Conservation (phyloP, 192 early-diverging fungal species). For the Gonapodya sp. region DNA sequence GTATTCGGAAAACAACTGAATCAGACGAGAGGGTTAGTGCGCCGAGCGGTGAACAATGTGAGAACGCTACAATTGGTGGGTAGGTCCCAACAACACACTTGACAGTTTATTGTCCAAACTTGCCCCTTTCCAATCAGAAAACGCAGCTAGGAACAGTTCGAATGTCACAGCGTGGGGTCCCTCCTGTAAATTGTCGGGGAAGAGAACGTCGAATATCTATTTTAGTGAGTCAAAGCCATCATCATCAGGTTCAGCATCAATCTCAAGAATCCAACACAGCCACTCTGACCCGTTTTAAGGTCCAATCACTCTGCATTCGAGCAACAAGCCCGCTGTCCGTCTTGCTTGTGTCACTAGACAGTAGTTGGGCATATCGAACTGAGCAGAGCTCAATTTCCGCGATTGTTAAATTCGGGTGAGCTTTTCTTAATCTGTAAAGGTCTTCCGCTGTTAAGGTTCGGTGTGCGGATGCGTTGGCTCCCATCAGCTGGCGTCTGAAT, state of each 20-base stretch:
- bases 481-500: too few relatives aligned
- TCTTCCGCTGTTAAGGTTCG: neutral
- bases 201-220: neutral
- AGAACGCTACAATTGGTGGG: neutral
- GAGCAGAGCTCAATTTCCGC: neutral
- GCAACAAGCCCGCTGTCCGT: neutral
- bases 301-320: neutral
- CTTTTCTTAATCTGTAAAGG: neutral
- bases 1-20: neutral
- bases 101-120: neutral
- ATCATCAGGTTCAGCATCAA: too few relatives aligned
- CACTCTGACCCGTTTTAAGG: neutral
- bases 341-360: too few relatives aligned
- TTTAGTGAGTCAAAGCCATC: neutral
- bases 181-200: neutral
- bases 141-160: neutral
- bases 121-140: neutral
- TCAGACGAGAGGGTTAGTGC: too few relatives aligned
- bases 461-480: neutral
- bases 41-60: too few relatives aligned
- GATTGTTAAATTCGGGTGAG: neutral
- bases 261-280: neutral
- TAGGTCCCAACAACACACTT: neutral
- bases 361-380: neutral
- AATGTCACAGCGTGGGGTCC: neutral